These are phyloP conservation scores for Thelephora ganbajun DNA, from an alignment of 768 basidiomycete species.

Conservation along the genomic window DNA sequence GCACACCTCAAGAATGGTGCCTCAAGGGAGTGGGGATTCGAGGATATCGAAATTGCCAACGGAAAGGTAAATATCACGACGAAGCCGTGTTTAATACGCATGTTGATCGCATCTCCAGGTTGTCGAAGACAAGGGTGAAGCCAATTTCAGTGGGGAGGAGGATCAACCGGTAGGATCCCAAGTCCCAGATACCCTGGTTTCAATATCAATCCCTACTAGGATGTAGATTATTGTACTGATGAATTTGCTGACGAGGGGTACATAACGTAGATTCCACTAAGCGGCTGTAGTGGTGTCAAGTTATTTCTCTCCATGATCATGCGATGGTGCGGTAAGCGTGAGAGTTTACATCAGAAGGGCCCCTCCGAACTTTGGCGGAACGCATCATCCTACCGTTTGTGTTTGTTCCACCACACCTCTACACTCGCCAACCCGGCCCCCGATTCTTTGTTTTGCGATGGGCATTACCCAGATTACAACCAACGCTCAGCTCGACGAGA, in stretches of 20 bases:
- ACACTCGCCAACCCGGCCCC: too few relatives aligned
- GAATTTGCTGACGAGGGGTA: too few relatives aligned
- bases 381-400: too few relatives aligned
- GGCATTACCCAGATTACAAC: constrained; percentile 51
- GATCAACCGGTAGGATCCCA: background rate
- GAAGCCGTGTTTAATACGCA: background rate
- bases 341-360: too few relatives aligned
- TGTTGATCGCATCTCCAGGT: background rate
- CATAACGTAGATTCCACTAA: too few relatives aligned
- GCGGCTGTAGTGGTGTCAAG: too few relatives aligned
- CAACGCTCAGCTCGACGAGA: constrained; percentile 43
- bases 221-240: too few relatives aligned
- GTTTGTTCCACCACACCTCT: too few relatives aligned
- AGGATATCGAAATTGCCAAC: constrained; percentile 46
- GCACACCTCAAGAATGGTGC: constrained; percentile 43
- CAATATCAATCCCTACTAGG: too few relatives aligned
- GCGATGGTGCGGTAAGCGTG: too few relatives aligned
- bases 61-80: constrained; percentile 35
- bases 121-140: background rate
- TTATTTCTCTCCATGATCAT: too few relatives aligned
- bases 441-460: constrained; percentile 20
- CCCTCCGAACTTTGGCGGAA: too few relatives aligned
- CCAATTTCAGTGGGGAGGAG: background rate
- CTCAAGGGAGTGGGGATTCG: constrained; percentile 70
- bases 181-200: background rate